phyloP scores from a whole-genome alignment of 2,329 filamentous ascomycete genomes.

The Aspergillus piperis region DNA sequence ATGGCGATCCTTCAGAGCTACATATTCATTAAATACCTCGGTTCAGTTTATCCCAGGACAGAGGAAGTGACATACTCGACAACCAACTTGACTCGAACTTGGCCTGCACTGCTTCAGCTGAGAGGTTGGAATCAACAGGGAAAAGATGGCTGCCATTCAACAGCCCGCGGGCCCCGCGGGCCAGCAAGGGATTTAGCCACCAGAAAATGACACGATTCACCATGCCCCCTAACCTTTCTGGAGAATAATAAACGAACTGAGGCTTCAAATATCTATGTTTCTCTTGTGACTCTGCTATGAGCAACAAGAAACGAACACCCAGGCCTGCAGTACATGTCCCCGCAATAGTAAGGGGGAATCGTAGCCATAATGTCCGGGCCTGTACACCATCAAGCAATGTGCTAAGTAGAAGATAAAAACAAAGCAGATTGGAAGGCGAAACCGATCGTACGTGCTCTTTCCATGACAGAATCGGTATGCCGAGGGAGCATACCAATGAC shows the following conservation, averaged over 20 bases:
- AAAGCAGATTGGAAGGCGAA: neutral
- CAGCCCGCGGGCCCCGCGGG: neutral
- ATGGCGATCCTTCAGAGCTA: neutral
- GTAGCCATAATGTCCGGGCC: neutral
- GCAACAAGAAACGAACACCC: neutral
- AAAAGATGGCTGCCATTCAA: neutral
- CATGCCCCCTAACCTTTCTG: neutral
- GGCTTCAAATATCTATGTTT: neutral
- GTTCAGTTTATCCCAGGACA: no score
- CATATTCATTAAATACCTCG: no score
- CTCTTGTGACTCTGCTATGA: neutral
- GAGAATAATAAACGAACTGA: neutral
- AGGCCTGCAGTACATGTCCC: neutral
- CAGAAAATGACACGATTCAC: neutral
- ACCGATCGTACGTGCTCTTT: neutral
- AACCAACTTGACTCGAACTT: neutral
- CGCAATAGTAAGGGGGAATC: neutral
- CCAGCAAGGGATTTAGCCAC: neutral
- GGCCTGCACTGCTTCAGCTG: neutral
- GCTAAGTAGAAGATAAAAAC: neutral
- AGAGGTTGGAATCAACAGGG: neutral
- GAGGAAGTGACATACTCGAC: neutral
- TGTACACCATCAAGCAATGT: neutral
- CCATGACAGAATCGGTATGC: neutral
- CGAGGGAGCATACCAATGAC: neutral